These are phyloP conservation scores for Trametes sp. DNA, from an alignment of 1,284 basidiomycete genomes.

Conservation along the genomic window DNA sequence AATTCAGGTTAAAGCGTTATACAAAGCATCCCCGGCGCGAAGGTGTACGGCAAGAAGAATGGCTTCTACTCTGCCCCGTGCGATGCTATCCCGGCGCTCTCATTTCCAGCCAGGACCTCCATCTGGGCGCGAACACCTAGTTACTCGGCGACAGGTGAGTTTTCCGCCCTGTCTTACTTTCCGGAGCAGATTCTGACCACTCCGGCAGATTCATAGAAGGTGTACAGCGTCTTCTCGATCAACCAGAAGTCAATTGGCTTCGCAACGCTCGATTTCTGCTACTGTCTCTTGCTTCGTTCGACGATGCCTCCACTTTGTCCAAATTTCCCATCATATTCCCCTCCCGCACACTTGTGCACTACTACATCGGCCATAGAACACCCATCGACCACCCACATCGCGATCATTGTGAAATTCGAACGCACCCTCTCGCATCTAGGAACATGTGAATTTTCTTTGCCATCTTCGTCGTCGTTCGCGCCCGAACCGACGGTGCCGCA, in stretches of 20 bases:
- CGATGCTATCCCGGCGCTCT: constrained; percentile 37
- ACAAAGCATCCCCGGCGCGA: constrained; percentile 50
- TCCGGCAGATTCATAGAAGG: constrained; percentile 35
- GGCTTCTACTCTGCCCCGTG: constrained; percentile 53
- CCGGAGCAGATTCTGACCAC: not conserved
- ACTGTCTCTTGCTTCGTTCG: too few species aligned
- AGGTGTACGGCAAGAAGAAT: constrained; percentile 32
- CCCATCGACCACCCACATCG: too few species aligned
- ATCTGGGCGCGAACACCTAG: constrained; percentile 36
- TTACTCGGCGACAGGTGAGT: constrained; percentile 37
- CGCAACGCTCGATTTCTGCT: constrained; percentile 22
- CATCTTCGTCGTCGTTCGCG: not conserved
- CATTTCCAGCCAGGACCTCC: constrained; percentile 32
- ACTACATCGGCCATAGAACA: not conserved
- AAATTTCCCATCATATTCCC: not conserved
- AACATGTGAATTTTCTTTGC: not conserved
- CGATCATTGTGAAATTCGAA: too few species aligned
- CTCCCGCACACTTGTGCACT: not conserved
- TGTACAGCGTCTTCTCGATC: constrained; percentile 37
- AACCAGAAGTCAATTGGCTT: constrained; percentile 35
- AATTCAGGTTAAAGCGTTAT: constrained; percentile 50
- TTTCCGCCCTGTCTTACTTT: not conserved
- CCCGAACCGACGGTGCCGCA: not conserved
- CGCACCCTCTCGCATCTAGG: too few species aligned
- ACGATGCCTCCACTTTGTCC: not conserved